phyloP scores from a whole-genome alignment of 176 grass and related monocot species.

The Alloteropsis semialata region DNA sequence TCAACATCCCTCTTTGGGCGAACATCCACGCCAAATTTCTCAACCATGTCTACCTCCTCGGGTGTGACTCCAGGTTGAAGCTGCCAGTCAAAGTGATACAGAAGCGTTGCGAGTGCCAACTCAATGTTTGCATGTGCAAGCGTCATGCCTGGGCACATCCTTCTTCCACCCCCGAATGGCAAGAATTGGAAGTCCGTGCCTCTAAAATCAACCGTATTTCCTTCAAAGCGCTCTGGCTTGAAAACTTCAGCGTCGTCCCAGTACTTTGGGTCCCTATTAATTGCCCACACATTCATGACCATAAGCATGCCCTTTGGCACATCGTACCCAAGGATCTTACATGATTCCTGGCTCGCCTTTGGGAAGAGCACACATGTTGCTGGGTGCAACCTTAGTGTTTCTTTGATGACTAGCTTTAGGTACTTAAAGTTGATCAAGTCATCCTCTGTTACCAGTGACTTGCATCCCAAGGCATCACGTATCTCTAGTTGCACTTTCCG shows the following conservation, averaged over 20 bases:
- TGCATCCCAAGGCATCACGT: background rate
- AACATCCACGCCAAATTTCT: background rate
- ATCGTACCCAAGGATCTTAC: background rate
- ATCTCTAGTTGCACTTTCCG: background rate
- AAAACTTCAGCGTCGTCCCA: constrained; percentile 4
- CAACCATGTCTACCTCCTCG: background rate
- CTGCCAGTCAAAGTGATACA: constrained; percentile 24
- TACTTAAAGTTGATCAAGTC: background rate
- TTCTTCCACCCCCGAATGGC: background rate
- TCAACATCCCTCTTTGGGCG: background rate
- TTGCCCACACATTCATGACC: background rate
- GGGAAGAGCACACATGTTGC: background rate
- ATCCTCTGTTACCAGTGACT: background rate
- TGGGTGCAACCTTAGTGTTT: background rate
- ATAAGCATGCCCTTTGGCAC: constrained; percentile 1
- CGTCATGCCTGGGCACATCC: constrained; percentile 6
- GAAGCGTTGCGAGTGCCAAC: background rate
- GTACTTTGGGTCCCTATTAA: constrained; percentile 6
- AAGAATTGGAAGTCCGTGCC: constrained; percentile 13
- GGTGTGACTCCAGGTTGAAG: background rate
- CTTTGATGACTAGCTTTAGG: constrained; percentile 13
- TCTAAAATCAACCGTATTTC: background rate
- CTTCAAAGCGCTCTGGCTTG: constrained; percentile 14
- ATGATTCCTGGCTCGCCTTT: background rate
- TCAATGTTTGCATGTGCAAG: constrained; percentile 4